phyloP scores from a whole-genome alignment of 2,329 filamentous ascomycete species.

The Talaromyces marneffei region DNA sequence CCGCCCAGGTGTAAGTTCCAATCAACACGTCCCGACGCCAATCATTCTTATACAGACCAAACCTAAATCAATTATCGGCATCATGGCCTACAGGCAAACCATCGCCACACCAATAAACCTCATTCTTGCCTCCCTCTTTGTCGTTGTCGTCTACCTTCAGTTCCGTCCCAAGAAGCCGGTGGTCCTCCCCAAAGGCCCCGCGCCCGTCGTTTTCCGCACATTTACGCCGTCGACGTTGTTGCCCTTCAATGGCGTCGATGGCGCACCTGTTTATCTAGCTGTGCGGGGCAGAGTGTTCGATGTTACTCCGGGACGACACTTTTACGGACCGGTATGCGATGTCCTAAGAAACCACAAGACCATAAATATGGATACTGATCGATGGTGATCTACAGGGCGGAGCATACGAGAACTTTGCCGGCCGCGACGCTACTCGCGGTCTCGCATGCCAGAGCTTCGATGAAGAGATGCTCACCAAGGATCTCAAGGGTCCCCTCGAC shows the following conservation, averaged over 20 bases:
- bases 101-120: slow-evolving; percentile 58
- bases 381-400: slow-evolving; percentile 52
- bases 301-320: slow-evolving; percentile 77
- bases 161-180: slow-evolving; percentile 47
- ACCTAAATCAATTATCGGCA: background rate
- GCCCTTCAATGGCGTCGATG: slow-evolving; percentile 72
- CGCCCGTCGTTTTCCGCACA: slow-evolving; percentile 75
- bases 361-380: background rate
- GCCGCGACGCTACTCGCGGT: slow-evolving; percentile 80
- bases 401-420: slow-evolving; percentile 93
- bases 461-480: slow-evolving; percentile 87
- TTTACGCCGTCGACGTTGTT: slow-evolving; percentile 81
- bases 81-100: slow-evolving; percentile 40
- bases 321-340: slow-evolving; percentile 78
- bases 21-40: background rate
- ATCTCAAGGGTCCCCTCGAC: slow-evolving; percentile 78
- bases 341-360: too few species aligned
- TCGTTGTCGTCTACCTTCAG: slow-evolving; percentile 53
- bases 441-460: slow-evolving; percentile 91
- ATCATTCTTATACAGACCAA: background rate
- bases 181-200: slow-evolving; percentile 49
- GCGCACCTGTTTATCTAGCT: slow-evolving; percentile 76
- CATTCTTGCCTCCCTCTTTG: slow-evolving; percentile 54
- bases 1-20: slow-evolving; percentile 34
- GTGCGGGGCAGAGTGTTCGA: slow-evolving; percentile 90